Base-by-base conservation (phyloP, 2,329 filamentous ascomycete genomes). In the Fusarium xyrophilum region DNA sequence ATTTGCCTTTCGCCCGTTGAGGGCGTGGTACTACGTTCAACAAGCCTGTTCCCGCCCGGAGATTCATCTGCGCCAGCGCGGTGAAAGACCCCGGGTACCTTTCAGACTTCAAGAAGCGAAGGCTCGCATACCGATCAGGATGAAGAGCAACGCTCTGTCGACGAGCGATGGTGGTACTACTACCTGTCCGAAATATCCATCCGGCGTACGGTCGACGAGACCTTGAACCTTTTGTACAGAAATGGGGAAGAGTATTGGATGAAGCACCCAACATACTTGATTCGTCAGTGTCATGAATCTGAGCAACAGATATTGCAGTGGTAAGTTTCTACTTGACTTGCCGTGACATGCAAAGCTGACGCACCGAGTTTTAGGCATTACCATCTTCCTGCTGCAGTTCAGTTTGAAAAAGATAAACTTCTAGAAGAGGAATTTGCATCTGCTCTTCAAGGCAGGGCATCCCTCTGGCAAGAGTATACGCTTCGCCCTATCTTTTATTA, bases 171-270 rank as follows among this genome's bases (percentile, higher is more conserved):
- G 3, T 73, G 71, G 71, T 72, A 59, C 35, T 73, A 59, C 33
- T 72, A 72, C 40, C 43, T 73, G 0, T 65, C 70, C 4, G 64
- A 73, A 27, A 73, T 73, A 15, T 73, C 68, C 3, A 42, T 73
- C 2, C 56, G 70, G 3, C 56, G 65, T 9, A 73, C 69, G 8
- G 56, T 74, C 2, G 69, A 74, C 10, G 63, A 56, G 27, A 67
- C 50, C 10, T 36, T 68, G 3, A 39, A 36, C 21, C 35, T 59
- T 19, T 23, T 67, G 14, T 63, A 57, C 25, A 43, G 46, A 28
- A 44, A 53, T 7, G 65, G 58, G 3, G 58, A 67, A 36, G 50
- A 63, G 23, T 42, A 54, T 36, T 68, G 63, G 65, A 40, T 68
- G 12, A 48, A 46, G 7, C 52, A 67, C 13, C 50, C 58, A 3